phyloP scores from a whole-genome alignment of 495 filamentous ascomycete species.

The Apodospora peruviana region DNA sequence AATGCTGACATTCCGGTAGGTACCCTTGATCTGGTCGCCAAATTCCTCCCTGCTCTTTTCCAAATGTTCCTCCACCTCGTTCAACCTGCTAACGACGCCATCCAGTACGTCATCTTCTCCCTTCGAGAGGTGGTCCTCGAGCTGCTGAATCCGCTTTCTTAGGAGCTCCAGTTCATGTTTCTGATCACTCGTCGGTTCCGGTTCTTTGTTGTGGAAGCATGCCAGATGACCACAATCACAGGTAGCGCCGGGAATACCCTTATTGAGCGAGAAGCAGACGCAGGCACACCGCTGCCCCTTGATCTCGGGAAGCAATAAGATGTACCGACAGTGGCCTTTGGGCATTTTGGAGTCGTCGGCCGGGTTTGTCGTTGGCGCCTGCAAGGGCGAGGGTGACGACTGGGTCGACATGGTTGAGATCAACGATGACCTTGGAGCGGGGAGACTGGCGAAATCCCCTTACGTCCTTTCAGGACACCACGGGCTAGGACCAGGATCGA shows the following conservation, averaged over 20 bases:
- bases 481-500: too few relatives aligned
- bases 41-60: conserved; percentile 46
- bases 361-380: conserved; percentile 17
- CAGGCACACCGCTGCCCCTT: conserved; percentile 51
- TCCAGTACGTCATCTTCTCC: conserved; percentile 38
- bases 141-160: conserved; percentile 37
- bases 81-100: conserved; percentile 37
- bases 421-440: background rate
- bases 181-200: conserved; percentile 30
- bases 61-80: conserved; percentile 45
- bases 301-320: conserved; percentile 47
- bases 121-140: conserved; percentile 43
- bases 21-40: conserved; percentile 41
- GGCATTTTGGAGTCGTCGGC: conserved; percentile 40
- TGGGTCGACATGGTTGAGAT: conserved; percentile 15
- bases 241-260: conserved; percentile 40
- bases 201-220: conserved; percentile 45
- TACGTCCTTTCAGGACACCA: too few relatives aligned
- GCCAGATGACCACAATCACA: conserved; percentile 53
- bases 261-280: conserved; percentile 49
- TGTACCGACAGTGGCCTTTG: conserved; percentile 51
- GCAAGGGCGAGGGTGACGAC: conserved; percentile 28
- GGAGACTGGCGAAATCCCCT: background rate
- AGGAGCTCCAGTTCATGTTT: conserved; percentile 43
- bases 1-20: conserved; percentile 45